Percentiles rank a stretch among this genome's conserved stretches.
These are phyloP conservation scores for Aspergillus piperis DNA, from an alignment of 2,329 filamentous ascomycete genomes.

Conservation along the genomic window DNA sequence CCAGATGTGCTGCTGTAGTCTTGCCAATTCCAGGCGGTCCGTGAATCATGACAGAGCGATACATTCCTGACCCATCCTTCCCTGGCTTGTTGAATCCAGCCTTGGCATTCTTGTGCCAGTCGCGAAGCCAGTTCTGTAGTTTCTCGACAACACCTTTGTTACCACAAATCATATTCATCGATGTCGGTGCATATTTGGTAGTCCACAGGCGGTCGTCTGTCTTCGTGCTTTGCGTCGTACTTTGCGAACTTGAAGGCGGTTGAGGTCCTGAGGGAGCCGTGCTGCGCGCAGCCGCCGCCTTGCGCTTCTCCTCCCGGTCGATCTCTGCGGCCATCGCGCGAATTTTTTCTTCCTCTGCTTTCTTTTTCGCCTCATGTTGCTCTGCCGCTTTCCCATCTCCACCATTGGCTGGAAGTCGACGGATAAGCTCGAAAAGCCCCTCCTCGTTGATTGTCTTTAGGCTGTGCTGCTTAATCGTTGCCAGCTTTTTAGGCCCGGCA, in stretches of 20 bases:
- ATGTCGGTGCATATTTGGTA: conserved; percentile 87
- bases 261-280: conserved; percentile 50
- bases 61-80: conserved; percentile 77
- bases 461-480: conserved; percentile 75
- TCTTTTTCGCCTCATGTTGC: conserved; percentile 80
- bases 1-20: conserved; percentile 92
- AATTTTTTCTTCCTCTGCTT: conserved; percentile 80
- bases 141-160: conserved; percentile 91
- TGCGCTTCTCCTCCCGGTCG: conserved; percentile 71
- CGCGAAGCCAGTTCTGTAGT: conserved; percentile 81
- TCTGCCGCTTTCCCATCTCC: conserved; percentile 86
- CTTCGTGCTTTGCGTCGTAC: conserved; percentile 45
- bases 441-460: conserved; percentile 95
- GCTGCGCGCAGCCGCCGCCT: conserved; percentile 34
- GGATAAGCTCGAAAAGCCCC: conserved; percentile 84
- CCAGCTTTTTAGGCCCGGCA: conserved; percentile 88
- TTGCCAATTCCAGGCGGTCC: conserved; percentile 97
- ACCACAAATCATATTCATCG: conserved; percentile 85
- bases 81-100: conserved; percentile 80
- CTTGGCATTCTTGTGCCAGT: conserved; percentile 77
- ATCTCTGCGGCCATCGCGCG: conserved; percentile 79
- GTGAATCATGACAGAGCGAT: conserved; percentile 90
- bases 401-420: conserved; percentile 77
- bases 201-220: conserved; percentile 78
- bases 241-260: conserved; percentile 40